Evolutionary conservation across 2,329 filamentous ascomycete genomes (phyloP), one percentile per base, ranked within the genome.

Genomic region (Hymenoscyphus scutula): DNA sequence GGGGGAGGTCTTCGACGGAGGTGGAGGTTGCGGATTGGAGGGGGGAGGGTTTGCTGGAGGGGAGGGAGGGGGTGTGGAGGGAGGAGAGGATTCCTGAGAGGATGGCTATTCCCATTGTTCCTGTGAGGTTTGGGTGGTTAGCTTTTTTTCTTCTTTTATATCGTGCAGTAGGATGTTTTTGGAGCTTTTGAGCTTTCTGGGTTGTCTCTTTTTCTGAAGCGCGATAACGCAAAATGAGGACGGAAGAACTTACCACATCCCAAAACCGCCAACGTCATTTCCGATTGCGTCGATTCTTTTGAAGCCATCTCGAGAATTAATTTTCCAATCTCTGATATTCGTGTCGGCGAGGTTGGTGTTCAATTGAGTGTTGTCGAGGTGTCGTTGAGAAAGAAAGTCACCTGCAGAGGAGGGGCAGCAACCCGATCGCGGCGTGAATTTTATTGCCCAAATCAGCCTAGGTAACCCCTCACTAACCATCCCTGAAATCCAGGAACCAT

Each of bases 51-150:
- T 72, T 79, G 79, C 56, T 79, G 77, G 68, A n/a, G 77, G 77
- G 58, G 77, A 77, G 27, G 75, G 78, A 60, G 73, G 83, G 74
- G 82, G 80, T 81, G 45, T 79, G 78, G 53, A 95, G 82, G 11
- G 89, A 90, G 64, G 85, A 81, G 69, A 96, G 84, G 72, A 97
- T 89, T 67, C 91, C 92, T 60, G 84, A 87, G 62, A 96, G 84
- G 69, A 96, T 93, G 62, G 91, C 91, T 64, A 91, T 90, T 63
- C 92, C 92, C 86, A 96, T 90, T 59, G 88, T 93, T 68, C 91
- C 89, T 92, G 23, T 57, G 15, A 3, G 10, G 32, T 6, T 34
- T 11, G 32, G 32, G 10, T 34, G 32, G 7, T 34, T 34, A 34
- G 45, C 45, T 25, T 25, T 6, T 51, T 51, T 51, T 10, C 13